Evolutionary conservation across 2,329 filamentous ascomycete genomes (phyloP), one percentile per base, ranked within the genome.

Genomic region (Paramyrothecium roridum): DNA sequence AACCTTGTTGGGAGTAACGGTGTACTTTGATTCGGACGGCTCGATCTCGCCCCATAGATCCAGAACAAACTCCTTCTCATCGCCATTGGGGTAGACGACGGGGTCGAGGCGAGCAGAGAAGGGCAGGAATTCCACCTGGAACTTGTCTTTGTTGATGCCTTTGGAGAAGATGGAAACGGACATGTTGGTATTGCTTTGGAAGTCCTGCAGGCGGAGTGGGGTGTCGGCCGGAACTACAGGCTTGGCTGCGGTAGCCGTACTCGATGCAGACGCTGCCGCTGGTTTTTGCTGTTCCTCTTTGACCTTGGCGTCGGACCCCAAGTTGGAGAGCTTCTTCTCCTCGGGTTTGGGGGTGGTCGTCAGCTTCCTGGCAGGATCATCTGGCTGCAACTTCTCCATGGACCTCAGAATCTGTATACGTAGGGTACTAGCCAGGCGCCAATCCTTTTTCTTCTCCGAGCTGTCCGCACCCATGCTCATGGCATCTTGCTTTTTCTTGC

Each of bases 1-100:
- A 53, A 96, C 80, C 70, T 96, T 96, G 65, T 86, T 91, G 2
- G 88, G 80, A 46, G 89, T 87, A 53, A 96, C 82, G 1, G 78
- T 81, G 61, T 77, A 83, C 48, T 79, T 87, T 20, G 85, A 91
- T 33, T 79, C 72, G 1, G 78, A 65, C 0, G 83, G 71, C 52
- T 90, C 81, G 63, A 96, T 85, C 11, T 80, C 69, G 16, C 81
- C 84, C 69, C 81, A 91, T 3, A 93, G 82, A 7, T 89, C 59
- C 3, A 81, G 85, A 19, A 86, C 80, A 47, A 91, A 79, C 1
- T 78, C 80, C 65, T 84, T 87, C 57, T 83, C 79, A 60, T 83
- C 89, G 46, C 82, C 79, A 30, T 63, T 71, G 1, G 72, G 73
- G 40, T 71, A 71, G 19, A 72, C 58, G 10, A 74, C 37, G 1